A percentile compares a stretch with the other conserved stretches of the same genome.
phyloP scores from a whole-genome alignment of 2,329 filamentous ascomycete genomes.

The Fonsecaea multimorphosa region DNA sequence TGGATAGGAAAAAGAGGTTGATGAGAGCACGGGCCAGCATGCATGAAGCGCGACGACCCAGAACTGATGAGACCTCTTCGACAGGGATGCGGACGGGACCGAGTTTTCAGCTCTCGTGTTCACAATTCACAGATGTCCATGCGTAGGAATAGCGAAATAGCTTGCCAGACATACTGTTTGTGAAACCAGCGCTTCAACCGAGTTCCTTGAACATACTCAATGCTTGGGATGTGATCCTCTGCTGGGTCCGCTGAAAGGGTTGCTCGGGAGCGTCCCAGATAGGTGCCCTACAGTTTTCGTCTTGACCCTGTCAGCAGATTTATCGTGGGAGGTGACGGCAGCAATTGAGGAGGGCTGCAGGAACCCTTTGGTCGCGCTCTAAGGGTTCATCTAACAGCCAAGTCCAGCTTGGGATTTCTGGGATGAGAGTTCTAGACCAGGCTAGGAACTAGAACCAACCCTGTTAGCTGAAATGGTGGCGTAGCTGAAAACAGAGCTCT shows the following conservation, averaged over 20 bases:
- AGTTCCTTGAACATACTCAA: neutral
- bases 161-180: neutral
- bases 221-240: neutral
- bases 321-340: neutral
- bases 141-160: neutral
- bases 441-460: neutral
- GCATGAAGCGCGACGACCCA: neutral
- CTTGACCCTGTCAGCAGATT: no score
- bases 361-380: neutral
- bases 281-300: neutral
- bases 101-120: neutral
- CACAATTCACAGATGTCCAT: neutral
- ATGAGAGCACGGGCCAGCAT: neutral
- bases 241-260: neutral
- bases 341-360: neutral
- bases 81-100: neutral
- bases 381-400: neutral
- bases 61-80: neutral
- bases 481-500: constrained; percentile 15
- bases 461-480: constrained; percentile 14
- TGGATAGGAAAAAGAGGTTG: neutral
- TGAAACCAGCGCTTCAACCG: neutral
- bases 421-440: constrained; percentile 11
- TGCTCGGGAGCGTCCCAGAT: neutral
- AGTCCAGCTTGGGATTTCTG: neutral